A percentile compares a stretch with the other conserved stretches of the same genome.
phyloP scores from a whole-genome alignment of 1,284 basidiomycete genomes.

The Psilocybe mexicana region DNA sequence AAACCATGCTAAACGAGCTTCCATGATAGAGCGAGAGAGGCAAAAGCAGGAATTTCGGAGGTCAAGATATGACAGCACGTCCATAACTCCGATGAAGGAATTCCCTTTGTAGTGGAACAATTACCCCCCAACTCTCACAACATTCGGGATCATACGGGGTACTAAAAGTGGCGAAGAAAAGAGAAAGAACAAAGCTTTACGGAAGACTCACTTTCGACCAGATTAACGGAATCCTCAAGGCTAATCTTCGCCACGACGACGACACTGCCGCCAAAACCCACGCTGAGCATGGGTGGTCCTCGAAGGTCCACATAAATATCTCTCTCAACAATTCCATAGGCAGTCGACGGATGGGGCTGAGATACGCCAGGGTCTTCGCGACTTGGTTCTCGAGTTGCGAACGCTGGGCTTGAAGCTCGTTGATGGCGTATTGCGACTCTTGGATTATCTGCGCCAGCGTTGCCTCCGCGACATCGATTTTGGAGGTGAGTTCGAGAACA shows the following conservation, averaged over 20 bases:
- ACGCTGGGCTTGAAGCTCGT: conserved; percentile 51
- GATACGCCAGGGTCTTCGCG: conserved; percentile 52
- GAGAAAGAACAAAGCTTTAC: not conserved
- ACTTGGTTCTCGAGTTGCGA: conserved; percentile 47
- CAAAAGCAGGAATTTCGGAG: conserved; percentile 7
- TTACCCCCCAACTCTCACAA: conserved; percentile 7
- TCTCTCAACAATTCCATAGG: conserved; percentile 66
- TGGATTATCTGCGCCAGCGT: conserved; percentile 57
- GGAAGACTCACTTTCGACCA: conserved; percentile 68
- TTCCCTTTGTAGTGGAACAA: conserved; percentile 4
- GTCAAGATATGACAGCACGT: not conserved
- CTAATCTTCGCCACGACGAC: conserved; percentile 59
- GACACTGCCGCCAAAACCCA: conserved; percentile 72
- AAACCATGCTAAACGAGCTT: conserved; percentile 2
- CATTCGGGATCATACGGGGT: conserved; percentile 6
- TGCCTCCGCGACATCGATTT: conserved; percentile 48
- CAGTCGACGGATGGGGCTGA: conserved; percentile 66
- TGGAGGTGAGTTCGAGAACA: conserved; percentile 35
- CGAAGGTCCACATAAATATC: conserved; percentile 66
- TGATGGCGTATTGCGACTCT: conserved; percentile 52
- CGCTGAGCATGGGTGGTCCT: conserved; percentile 64
- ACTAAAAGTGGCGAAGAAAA: conserved; percentile 2
- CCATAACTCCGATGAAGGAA: not conserved
- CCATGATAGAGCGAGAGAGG: not conserved
- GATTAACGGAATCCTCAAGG: conserved; percentile 60